Evolutionary conservation across 169 alveolate genomes (phyloP).

Genomic region (Cyclospora cayetanensis): DNA sequence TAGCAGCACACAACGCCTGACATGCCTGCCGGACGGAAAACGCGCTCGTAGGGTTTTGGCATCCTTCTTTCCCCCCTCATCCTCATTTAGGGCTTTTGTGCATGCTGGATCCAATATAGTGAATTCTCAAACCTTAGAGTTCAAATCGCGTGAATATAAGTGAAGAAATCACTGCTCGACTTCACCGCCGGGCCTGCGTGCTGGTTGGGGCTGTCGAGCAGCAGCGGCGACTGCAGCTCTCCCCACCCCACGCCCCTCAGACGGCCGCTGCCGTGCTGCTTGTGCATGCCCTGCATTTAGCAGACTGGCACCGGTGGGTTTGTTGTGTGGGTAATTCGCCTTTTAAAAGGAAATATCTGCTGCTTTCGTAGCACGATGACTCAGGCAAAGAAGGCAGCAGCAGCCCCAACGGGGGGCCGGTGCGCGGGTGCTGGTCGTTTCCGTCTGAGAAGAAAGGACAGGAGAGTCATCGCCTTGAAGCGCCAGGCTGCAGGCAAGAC

Average conservation of each 20-base stretch:
- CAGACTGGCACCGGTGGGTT: not conserved
- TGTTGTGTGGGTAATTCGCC: slow-evolving; percentile 19
- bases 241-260: slow-evolving; percentile 63
- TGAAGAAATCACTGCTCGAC: too few relatives aligned
- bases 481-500: slow-evolving; percentile 23
- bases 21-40: too few relatives aligned
- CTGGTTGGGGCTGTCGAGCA: too few relatives aligned
- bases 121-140: too few relatives aligned
- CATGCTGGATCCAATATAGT: too few relatives aligned
- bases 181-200: too few relatives aligned
- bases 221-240: too few relatives aligned
- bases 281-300: slow-evolving; percentile 26
- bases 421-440: slow-evolving; percentile 1
- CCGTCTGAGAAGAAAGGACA: slow-evolving; percentile 37
- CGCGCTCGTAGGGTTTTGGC: too few relatives aligned
- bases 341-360: not conserved
- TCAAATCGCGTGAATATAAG: too few relatives aligned
- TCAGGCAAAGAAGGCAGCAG: slow-evolving; percentile 28
- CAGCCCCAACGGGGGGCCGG: slow-evolving; percentile 7
- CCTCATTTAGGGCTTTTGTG: too few relatives aligned
- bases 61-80: too few relatives aligned
- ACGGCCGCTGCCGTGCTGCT: not conserved
- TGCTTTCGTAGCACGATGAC: slow-evolving; percentile 27
- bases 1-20: too few relatives aligned
- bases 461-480: not conserved